A percentile compares a stretch with the other conserved stretches of the same genome.
Evolutionary conservation across 257 asterid species (phyloP).

Genomic region (Buddleja alternifolia): DNA sequence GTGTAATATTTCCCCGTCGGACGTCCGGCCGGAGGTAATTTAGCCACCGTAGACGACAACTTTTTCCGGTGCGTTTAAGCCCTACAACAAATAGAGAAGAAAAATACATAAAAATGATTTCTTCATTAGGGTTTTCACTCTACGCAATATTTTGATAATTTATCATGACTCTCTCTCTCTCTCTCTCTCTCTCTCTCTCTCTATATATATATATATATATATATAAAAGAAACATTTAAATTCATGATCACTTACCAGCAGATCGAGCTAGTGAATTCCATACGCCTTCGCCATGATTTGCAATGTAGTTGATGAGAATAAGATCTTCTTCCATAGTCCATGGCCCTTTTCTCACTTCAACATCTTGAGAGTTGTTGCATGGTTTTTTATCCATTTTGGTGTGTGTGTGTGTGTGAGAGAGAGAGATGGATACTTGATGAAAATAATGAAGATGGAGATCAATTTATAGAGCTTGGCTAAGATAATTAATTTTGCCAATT

Average conservation of each 20-base stretch:
- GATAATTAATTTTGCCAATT: conserved; percentile 4
- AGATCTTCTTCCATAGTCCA: conserved; percentile 85
- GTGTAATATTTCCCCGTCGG: conserved; percentile 87
- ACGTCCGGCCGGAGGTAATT: conserved; percentile 97
- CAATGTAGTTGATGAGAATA: conserved; percentile 68
- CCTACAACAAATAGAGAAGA: conserved; percentile 41
- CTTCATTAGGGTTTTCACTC: no score
- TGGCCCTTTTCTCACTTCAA: conserved; percentile 74
- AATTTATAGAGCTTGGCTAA: conserved; percentile 66
- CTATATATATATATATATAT: no score
- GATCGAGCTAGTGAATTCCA: conserved; percentile 74
- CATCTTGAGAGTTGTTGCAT: conserved; percentile 56
- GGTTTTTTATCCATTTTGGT: conserved; percentile 48
- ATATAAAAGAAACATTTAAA: no score
- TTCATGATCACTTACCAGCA: conserved; percentile 44
- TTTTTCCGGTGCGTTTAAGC: conserved; percentile 90
- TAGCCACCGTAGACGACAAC: conserved; percentile 94
- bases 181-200: no score
- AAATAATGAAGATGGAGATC: conserved; percentile 40
- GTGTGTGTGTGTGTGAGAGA: no score
- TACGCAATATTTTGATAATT: no score
- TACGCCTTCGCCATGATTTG: conserved; percentile 77
- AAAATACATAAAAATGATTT: no score
- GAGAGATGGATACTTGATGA: conserved; percentile 29
- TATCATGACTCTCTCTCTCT: no score